A percentile compares a stretch with the other conserved stretches of the same genome.
Evolutionary conservation across 805 yeast genomes (phyloP).

Genomic region (Hanseniaspora mollemarum): DNA sequence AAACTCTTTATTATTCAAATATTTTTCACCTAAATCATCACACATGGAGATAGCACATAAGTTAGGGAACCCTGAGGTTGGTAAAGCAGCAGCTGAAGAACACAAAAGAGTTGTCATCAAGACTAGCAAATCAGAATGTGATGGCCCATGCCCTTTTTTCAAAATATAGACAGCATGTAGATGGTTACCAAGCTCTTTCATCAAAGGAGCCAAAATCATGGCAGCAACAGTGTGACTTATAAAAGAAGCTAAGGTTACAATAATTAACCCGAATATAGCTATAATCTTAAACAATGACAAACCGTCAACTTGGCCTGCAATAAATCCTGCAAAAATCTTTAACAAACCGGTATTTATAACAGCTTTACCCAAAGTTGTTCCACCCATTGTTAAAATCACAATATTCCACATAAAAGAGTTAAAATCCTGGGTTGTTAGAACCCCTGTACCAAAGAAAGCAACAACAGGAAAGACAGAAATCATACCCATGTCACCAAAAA

Average conservation of each 20-base stretch:
- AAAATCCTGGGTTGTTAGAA: conserved; percentile 78
- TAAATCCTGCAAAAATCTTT: conserved; percentile 58
- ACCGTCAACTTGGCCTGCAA: conserved; percentile 54
- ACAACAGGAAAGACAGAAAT: conserved; percentile 81
- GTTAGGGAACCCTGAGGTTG: conserved; percentile 95
- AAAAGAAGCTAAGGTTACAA: conserved; percentile 79
- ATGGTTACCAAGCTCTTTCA: conserved; percentile 74
- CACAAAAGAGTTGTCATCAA: conserved; percentile 56
- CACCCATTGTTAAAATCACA: conserved; percentile 94
- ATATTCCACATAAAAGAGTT: conserved; percentile 96
- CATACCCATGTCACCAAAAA: conserved; percentile 94
- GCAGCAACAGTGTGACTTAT: conserved; percentile 97
- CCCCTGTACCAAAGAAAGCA: conserved; percentile 86
- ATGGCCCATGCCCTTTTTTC: conserved; percentile 27
- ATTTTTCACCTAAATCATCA: conserved; percentile 84
- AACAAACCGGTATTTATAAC: conserved; percentile 84
- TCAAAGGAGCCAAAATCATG: conserved; percentile 78
- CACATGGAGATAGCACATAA: conserved; percentile 93
- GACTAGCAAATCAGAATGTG: conserved; percentile 77
- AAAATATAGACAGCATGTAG: conserved; percentile 33
- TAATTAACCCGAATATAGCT: conserved; percentile 68
- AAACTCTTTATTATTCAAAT: conserved; percentile 74
- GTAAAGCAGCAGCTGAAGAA: conserved; percentile 94
- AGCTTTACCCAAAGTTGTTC: conserved; percentile 88
- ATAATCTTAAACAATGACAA: conserved; percentile 64